Evolutionary conservation across 441 rosid genomes (phyloP).

Genomic region (Hura crepitans): DNA sequence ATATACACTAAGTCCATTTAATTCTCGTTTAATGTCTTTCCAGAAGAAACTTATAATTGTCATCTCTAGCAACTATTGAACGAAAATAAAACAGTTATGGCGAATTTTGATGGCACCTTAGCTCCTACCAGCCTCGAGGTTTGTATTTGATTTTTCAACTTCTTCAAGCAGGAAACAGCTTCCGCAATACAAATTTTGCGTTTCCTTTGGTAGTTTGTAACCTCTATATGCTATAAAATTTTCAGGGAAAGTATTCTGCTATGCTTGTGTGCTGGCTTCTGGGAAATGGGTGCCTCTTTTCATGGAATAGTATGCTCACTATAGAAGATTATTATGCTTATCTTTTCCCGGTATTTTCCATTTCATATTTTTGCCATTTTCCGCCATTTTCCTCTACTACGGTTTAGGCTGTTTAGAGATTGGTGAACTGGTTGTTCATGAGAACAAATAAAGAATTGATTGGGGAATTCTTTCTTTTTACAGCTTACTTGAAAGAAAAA

Average conservation of each 20-base stretch:
- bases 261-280: constrained; percentile 57
- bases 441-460: no score
- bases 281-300: constrained; percentile 58
- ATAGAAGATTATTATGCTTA: constrained; percentile 49
- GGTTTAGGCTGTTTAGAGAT: background rate
- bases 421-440: no score
- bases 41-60: background rate
- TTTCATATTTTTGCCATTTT: background rate
- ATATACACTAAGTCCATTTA: background rate
- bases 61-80: constrained; percentile 13
- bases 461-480: no score
- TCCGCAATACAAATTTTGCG: background rate
- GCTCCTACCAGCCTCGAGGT: constrained; percentile 39
- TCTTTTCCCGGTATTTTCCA: constrained; percentile 49
- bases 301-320: constrained; percentile 72
- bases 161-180: background rate
- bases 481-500: no score
- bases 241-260: constrained; percentile 47
- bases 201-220: background rate
- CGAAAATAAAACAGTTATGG: constrained; percentile 26
- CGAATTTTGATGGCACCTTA: background rate
- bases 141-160: constrained; percentile 13
- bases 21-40: background rate
- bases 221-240: background rate
- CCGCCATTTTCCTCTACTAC: background rate